phyloP scores from a whole-genome alignment of 345 rosid genomes.

The Kernera saxatilis region DNA sequence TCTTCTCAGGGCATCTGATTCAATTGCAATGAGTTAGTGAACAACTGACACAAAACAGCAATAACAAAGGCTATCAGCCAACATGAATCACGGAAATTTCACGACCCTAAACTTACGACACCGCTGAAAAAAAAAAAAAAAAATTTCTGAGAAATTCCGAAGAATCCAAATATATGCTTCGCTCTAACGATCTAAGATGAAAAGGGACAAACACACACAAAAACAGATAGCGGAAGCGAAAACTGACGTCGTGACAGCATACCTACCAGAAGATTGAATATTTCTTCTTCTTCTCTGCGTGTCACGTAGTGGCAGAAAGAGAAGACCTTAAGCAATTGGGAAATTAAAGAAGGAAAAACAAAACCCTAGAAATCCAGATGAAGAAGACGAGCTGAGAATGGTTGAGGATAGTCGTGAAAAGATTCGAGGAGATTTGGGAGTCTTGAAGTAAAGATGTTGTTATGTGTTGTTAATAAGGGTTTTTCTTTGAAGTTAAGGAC shows the following conservation, averaged over 20 bases:
- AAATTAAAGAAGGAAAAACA: neutral
- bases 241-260: neutral
- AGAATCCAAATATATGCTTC: neutral
- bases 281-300: neutral
- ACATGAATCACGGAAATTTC: neutral
- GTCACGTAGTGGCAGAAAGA: neutral
- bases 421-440: neutral
- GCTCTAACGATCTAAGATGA: neutral
- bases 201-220: neutral
- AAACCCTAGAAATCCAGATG: conserved; percentile 13
- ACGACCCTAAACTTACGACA: too few relatives aligned
- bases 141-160: neutral
- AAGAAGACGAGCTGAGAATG: conserved; percentile 15
- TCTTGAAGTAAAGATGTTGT: neutral
- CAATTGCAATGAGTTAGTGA: conserved; percentile 1
- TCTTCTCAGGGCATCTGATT: conserved; percentile 15
- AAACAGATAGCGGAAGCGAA: neutral
- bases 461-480: neutral
- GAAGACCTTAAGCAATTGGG: neutral
- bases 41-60: neutral
- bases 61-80: neutral
- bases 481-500: neutral
- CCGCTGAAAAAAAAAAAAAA: too few relatives aligned
- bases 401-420: neutral
- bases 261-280: conserved; percentile 1